Conservation (phyloP, 2,329 filamentous ascomycete genomes). For the Fusarium redolens region DNA sequence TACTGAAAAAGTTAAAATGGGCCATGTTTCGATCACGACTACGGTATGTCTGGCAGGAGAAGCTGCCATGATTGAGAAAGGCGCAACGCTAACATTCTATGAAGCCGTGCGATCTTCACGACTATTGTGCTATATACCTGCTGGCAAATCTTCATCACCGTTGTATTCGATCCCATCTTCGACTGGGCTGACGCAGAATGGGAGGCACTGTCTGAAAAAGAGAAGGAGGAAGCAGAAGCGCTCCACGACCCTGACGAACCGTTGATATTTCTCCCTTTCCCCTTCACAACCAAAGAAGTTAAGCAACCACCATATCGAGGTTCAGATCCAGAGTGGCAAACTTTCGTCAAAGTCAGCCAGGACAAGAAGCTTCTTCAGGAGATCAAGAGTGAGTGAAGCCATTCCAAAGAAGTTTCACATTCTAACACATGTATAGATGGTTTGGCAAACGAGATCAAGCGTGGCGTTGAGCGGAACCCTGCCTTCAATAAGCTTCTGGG, state of each 20-base stretch:
- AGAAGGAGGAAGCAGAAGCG: constrained; percentile 55
- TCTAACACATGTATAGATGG: constrained; percentile 44
- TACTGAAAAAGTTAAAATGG: constrained; percentile 38
- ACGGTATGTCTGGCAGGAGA: constrained; percentile 40
- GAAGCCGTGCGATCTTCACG: constrained; percentile 48
- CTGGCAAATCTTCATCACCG: constrained; percentile 57
- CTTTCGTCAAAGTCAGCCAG: constrained; percentile 68
- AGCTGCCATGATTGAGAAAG: background rate
- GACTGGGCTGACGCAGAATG: constrained; percentile 57
- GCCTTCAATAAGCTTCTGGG: constrained; percentile 55
- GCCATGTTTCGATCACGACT: constrained; percentile 39
- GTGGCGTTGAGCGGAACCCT: constrained; percentile 55
- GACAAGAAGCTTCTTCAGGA: constrained; percentile 60
- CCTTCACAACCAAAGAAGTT: constrained; percentile 65
- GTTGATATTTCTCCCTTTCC: constrained; percentile 69
- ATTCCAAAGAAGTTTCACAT: background rate
- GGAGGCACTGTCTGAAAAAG: constrained; percentile 56
- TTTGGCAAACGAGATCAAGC: constrained; percentile 50
- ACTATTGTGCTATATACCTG: constrained; percentile 51
- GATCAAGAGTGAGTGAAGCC: constrained; percentile 58
- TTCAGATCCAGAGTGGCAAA: constrained; percentile 71
- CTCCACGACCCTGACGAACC: constrained; percentile 58
- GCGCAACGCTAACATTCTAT: constrained; percentile 15
- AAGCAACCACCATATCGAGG: constrained; percentile 63
- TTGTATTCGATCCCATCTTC: constrained; percentile 60